Conservation (phyloP, 164 flowering plant species). For the Platanus orientalis region DNA sequence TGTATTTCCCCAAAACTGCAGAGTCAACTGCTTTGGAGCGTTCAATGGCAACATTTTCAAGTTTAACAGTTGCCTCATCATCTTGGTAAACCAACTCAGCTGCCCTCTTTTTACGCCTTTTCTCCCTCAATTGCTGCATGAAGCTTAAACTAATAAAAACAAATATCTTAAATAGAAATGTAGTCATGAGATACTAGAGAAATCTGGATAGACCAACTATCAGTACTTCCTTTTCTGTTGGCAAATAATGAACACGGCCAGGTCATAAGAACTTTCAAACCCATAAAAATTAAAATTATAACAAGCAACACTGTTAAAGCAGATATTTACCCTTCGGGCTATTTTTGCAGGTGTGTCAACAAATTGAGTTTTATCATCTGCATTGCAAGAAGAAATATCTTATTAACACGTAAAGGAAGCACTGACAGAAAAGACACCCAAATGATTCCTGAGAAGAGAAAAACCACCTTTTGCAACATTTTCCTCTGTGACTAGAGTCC, state of each 20-base stretch:
- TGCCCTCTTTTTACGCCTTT: slow-evolving; percentile 76
- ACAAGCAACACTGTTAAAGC: background rate
- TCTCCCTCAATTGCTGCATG: slow-evolving; percentile 72
- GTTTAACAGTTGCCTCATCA: slow-evolving; percentile 68
- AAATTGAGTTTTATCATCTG: slow-evolving; percentile 49
- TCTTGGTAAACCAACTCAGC: slow-evolving; percentile 62
- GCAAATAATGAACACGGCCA: background rate
- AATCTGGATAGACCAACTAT: background rate
- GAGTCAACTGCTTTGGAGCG: slow-evolving; percentile 92
- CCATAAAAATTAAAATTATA: background rate
- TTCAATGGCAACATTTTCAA: slow-evolving; percentile 96
- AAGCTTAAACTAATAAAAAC: background rate
- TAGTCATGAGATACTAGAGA: background rate
- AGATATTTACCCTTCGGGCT: slow-evolving; percentile 64
- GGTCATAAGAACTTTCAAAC: background rate
- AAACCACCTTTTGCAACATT: slow-evolving; percentile 24
- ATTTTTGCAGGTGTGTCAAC: slow-evolving; percentile 57
- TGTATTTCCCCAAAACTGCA: slow-evolving; percentile 90
- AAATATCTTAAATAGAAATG: background rate
- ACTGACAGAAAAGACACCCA: slow-evolving; percentile 1
- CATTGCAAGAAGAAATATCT: slow-evolving; percentile 8
- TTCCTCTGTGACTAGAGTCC: slow-evolving; percentile 21
- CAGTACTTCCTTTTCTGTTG: background rate
- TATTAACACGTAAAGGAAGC: background rate
- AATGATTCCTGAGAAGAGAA: slow-evolving; percentile 4